Evolutionary conservation across 306 rosid genomes (phyloP).

Genomic region (Quercus glauca): DNA sequence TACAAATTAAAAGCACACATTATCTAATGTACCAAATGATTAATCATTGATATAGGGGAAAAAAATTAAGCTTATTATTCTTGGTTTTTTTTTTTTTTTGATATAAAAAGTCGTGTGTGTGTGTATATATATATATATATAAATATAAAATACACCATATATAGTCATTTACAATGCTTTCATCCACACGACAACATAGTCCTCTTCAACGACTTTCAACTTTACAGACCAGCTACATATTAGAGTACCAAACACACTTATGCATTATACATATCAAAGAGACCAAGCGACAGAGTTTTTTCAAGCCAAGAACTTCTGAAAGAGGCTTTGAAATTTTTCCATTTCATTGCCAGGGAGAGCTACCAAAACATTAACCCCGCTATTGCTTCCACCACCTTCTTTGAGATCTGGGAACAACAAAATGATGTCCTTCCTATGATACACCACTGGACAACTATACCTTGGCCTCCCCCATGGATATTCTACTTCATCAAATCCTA

Average conservation of each 20-base stretch:
- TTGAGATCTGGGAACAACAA: slow-evolving; percentile 51
- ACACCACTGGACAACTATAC: slow-evolving; percentile 65
- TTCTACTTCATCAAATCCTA: slow-evolving; percentile 69
- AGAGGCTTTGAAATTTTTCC: slow-evolving; percentile 43
- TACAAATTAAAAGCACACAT: too few relatives aligned
- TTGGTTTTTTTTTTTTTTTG: too few relatives aligned
- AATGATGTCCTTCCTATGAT: slow-evolving; percentile 58
- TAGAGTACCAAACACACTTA: background rate
- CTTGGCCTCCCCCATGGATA: slow-evolving; percentile 84
- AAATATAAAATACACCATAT: too few relatives aligned
- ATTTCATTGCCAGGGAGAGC: slow-evolving; percentile 61
- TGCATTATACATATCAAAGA: background rate
- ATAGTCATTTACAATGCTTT: too few relatives aligned
- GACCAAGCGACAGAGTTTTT: background rate
- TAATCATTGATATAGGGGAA: too few relatives aligned
- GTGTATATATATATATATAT: too few relatives aligned
- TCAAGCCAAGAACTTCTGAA: slow-evolving; percentile 26
- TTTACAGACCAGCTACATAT: background rate
- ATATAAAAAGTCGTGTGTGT: too few relatives aligned
- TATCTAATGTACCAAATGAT: too few relatives aligned
- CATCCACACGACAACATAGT: background rate
- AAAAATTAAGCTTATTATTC: too few relatives aligned
- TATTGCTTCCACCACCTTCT: slow-evolving; percentile 14
- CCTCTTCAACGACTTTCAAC: background rate
- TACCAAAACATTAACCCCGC: slow-evolving; percentile 48